A percentile compares a stretch with the other conserved stretches of the same genome.
These are phyloP conservation scores for Eucalyptus grandis DNA, from an alignment of 345 rosid genomes.

Conservation along the genomic window DNA sequence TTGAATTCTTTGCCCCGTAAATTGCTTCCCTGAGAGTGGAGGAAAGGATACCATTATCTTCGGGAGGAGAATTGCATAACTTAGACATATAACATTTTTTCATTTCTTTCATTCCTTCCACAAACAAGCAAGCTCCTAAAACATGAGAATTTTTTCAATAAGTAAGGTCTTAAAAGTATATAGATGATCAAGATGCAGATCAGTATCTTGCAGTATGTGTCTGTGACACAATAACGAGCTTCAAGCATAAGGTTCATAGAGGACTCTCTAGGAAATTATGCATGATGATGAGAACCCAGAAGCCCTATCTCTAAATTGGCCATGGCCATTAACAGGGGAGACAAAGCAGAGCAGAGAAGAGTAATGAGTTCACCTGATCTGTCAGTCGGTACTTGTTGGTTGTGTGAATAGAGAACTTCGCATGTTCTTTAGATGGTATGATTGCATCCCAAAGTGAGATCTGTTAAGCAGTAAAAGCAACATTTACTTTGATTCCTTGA, in stretches of 20 bases:
- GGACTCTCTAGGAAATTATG: background rate
- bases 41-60: background rate
- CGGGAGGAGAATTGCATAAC: background rate
- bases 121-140: background rate
- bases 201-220: background rate
- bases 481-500: background rate
- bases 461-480: constrained; percentile 10
- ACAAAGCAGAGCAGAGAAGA: background rate
- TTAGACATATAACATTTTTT: background rate
- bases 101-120: background rate
- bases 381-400: constrained; percentile 89
- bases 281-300: background rate
- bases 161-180: background rate
- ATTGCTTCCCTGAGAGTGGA: constrained; percentile 44
- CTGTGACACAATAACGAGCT: background rate
- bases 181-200: background rate
- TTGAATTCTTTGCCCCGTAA: constrained; percentile 75
- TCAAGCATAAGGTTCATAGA: background rate
- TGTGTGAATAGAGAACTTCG: constrained; percentile 61
- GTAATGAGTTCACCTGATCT: constrained; percentile 51
- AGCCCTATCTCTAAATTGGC: background rate
- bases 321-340: background rate
- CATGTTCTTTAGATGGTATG: constrained; percentile 69
- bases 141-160: background rate
- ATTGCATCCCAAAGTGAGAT: constrained; percentile 97